phyloP scores from a whole-genome alignment of 2,329 filamentous ascomycete genomes.

The Thielaviopsis musarum region DNA sequence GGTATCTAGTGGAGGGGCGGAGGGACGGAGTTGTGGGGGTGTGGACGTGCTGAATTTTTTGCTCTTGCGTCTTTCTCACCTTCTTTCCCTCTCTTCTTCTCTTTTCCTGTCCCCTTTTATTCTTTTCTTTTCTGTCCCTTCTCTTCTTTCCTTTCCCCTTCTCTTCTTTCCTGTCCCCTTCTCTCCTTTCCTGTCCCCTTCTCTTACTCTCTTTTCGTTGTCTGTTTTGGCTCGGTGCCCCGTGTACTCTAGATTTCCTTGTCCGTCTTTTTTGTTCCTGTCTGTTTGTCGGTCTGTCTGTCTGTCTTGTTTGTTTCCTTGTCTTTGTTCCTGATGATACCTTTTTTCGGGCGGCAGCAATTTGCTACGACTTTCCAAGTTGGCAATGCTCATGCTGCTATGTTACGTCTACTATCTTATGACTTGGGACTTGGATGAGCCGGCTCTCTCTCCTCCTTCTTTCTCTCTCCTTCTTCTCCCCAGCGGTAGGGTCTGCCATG shows the following conservation, averaged over 20 bases:
- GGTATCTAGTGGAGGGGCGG: conserved; percentile 82
- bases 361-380: not conserved
- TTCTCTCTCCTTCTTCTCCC: not conserved
- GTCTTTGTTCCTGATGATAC: not conserved
- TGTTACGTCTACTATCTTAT: not conserved
- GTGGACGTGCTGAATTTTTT: conserved; percentile 52
- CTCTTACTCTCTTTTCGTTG: not conserved
- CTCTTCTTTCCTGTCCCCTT: not conserved
- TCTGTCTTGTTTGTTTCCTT: not conserved
- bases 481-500: too few relatives aligned
- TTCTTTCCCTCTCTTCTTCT: not conserved
- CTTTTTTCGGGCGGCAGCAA: not conserved
- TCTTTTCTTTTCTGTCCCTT: not conserved
- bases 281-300: not conserved
- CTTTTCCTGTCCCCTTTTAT: not conserved
- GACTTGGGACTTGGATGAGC: not conserved
- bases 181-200: not conserved
- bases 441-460: not conserved
- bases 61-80: too few relatives aligned
- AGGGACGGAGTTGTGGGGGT: conserved; percentile 77
- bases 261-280: not conserved
- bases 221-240: not conserved
- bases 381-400: not conserved
- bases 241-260: conserved; percentile 1
- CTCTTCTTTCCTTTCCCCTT: not conserved